Conservation (phyloP, 768 basidiomycete species). For the Auricularia sp. region DNA sequence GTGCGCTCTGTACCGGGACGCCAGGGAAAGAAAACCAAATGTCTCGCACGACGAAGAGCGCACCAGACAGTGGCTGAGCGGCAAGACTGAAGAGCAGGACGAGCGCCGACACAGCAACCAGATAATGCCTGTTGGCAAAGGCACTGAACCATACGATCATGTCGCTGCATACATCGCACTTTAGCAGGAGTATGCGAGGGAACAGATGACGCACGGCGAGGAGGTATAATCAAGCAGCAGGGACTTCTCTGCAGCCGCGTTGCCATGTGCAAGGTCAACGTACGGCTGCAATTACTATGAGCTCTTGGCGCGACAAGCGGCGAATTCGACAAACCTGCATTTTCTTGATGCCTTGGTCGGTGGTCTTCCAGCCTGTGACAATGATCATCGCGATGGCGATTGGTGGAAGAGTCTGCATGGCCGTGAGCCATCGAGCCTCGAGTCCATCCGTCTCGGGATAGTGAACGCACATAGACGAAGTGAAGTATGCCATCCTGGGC, state of each 20-base stretch:
- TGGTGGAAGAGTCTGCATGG: constrained; percentile 38
- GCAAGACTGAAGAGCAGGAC: constrained; percentile 37
- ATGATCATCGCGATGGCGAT: constrained; percentile 40
- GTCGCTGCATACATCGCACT: constrained; percentile 23
- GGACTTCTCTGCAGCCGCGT: constrained; percentile 41
- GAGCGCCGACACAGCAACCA: constrained; percentile 38
- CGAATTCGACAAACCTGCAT: constrained; percentile 32
- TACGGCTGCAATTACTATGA: constrained; percentile 32
- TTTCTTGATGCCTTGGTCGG: constrained; percentile 46
- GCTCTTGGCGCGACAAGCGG: background rate
- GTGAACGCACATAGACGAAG: constrained; percentile 39
- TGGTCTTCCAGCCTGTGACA: constrained; percentile 45
- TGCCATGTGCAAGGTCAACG: constrained; percentile 45
- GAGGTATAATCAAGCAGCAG: constrained; percentile 46
- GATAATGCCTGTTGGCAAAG: constrained; percentile 36
- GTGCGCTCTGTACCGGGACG: constrained; percentile 7
- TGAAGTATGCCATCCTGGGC: constrained; percentile 31
- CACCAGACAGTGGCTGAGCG: constrained; percentile 44
- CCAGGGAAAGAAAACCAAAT: constrained; percentile 35
- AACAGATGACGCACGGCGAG: constrained; percentile 27
- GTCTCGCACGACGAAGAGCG: constrained; percentile 37
- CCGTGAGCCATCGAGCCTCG: background rate
- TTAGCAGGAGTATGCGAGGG: background rate
- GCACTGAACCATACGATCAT: constrained; percentile 39
- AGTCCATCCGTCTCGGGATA: background rate